These are phyloP conservation scores for Saccharomycopsis crataegensis DNA, from an alignment of 1,139 yeast genomes.

Conservation along the genomic window DNA sequence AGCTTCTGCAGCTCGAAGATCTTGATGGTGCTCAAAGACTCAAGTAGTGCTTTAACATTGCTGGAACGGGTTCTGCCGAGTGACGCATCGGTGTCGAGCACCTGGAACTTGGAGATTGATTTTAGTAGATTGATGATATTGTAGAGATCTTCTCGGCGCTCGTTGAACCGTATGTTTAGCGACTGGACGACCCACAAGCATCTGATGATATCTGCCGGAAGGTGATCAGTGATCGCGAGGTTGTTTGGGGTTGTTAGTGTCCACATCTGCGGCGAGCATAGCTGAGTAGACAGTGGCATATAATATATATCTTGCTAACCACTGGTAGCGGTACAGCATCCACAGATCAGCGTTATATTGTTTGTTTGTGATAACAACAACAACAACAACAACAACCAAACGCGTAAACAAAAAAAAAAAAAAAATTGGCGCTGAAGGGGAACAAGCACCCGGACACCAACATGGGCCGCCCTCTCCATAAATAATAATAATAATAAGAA, in stretches of 20 bases:
- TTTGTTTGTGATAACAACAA: too few species aligned
- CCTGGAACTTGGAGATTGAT: not conserved
- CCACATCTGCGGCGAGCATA: conserved; percentile 7
- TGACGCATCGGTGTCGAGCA: too few species aligned
- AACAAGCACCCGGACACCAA: not conserved
- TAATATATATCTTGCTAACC: too few species aligned
- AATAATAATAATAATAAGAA: too few species aligned
- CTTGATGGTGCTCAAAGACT: not conserved
- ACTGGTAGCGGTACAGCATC: too few species aligned
- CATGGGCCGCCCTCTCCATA: too few species aligned
- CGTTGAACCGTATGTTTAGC: conserved; percentile 3
- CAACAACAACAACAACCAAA: too few species aligned
- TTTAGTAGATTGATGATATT: not conserved
- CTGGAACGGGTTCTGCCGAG: not conserved
- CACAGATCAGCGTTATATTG: too few species aligned
- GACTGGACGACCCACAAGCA: conserved; percentile 18
- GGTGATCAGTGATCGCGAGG: conserved; percentile 18
- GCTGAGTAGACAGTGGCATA: not conserved
- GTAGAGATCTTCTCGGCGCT: not conserved
- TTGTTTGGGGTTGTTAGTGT: conserved; percentile 10
- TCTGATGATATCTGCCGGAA: conserved; percentile 19
- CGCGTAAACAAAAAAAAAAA: not conserved
- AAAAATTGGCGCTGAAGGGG: not conserved
- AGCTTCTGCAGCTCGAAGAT: conserved; percentile 1
- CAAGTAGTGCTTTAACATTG: not conserved